phyloP scores from a whole-genome alignment of 177 flowering plant genomes.

The Vitis hybrid region DNA sequence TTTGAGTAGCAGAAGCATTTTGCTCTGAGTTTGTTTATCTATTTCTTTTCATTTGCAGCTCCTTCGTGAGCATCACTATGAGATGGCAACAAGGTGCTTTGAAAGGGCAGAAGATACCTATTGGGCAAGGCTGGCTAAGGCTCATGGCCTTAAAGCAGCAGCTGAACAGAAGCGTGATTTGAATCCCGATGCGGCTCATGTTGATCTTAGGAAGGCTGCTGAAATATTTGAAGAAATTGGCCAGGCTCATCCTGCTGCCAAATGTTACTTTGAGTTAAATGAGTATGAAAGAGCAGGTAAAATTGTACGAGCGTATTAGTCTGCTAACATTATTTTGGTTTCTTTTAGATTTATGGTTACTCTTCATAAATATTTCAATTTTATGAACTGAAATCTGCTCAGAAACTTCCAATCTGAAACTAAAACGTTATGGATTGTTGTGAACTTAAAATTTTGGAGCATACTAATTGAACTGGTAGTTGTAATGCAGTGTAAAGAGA shows the following conservation, averaged over 20 bases:
- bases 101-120: slow-evolving; percentile 45
- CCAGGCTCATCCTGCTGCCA: slow-evolving; percentile 57
- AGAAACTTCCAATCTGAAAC: too few relatives aligned
- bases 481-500: too few relatives aligned
- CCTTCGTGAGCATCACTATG: slow-evolving; percentile 55
- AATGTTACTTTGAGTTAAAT: slow-evolving; percentile 48
- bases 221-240: slow-evolving; percentile 64
- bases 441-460: too few relatives aligned
- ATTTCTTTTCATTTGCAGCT: slow-evolving; percentile 35
- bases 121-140: slow-evolving; percentile 42
- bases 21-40: not conserved
- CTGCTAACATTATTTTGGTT: not conserved
- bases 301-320: not conserved
- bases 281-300: slow-evolving; percentile 69
- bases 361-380: too few relatives aligned
- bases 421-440: too few relatives aligned
- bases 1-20: not conserved
- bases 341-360: too few relatives aligned
- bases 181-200: slow-evolving; percentile 40
- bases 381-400: too few relatives aligned
- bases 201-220: slow-evolving; percentile 52
- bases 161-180: slow-evolving; percentile 47
- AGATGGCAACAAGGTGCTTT: slow-evolving; percentile 67
- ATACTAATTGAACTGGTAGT: too few relatives aligned
- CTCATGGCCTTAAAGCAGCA: slow-evolving; percentile 36